Conservation (phyloP, 1,284 basidiomycete genomes). For the Fomitopsis pinicola region DNA sequence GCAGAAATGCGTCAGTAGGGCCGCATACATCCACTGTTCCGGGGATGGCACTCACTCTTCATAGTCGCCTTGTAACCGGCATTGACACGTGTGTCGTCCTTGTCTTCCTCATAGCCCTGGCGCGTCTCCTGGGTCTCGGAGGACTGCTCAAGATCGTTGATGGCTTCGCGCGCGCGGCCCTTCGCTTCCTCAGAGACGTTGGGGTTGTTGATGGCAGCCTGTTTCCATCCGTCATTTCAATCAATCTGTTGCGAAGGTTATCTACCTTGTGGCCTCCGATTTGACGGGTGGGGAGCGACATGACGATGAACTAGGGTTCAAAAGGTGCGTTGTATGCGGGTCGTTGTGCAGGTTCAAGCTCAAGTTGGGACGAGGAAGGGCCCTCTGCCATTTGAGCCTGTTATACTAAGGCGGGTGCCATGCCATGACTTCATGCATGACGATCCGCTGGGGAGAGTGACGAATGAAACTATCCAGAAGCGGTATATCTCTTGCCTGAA, state of each 20-base stretch:
- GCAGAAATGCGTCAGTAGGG: constrained; percentile 5
- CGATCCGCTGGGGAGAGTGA: background rate
- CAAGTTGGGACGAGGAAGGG: too few relatives aligned
- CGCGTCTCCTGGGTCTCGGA: constrained; percentile 15
- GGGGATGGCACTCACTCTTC: constrained; percentile 30
- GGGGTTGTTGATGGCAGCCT: constrained; percentile 35
- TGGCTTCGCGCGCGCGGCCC: constrained; percentile 25
- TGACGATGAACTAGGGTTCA: background rate
- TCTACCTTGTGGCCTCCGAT: constrained; percentile 27
- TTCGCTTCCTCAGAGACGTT: too few relatives aligned
- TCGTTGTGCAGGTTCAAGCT: background rate
- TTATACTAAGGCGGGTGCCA: background rate
- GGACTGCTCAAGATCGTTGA: constrained; percentile 33
- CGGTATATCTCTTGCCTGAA: too few relatives aligned
- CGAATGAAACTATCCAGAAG: background rate
- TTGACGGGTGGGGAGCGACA: constrained; percentile 20
- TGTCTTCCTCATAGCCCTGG: constrained; percentile 15
- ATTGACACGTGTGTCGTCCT: constrained; percentile 28
- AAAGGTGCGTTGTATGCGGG: too few relatives aligned
- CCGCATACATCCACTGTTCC: background rate
- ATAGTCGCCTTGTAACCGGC: constrained; percentile 50
- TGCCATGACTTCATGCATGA: background rate
- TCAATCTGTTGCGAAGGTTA: background rate
- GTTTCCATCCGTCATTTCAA: too few relatives aligned
- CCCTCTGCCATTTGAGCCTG: too few relatives aligned